Percentiles rank a stretch among this genome's conserved stretches.
These are phyloP conservation scores for Kwoniella bestiolae DNA, from an alignment of 768 basidiomycete genomes.

Conservation along the genomic window DNA sequence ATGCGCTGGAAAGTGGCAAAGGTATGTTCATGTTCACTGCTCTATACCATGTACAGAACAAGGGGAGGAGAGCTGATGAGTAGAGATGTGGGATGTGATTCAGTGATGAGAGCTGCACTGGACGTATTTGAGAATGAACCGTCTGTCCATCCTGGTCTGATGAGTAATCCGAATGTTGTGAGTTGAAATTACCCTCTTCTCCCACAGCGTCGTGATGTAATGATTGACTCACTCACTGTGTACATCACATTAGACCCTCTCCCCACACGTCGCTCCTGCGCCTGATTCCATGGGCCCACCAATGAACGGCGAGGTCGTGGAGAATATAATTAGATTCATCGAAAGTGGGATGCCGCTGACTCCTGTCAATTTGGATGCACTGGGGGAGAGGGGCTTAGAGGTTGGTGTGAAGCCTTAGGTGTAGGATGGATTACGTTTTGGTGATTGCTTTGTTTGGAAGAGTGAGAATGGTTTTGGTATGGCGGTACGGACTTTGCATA, in stretches of 20 bases:
- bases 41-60: background rate
- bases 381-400: slow-evolving; percentile 6
- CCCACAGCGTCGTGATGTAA: too few relatives aligned
- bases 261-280: slow-evolving; percentile 29
- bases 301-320: slow-evolving; percentile 43
- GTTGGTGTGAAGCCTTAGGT: background rate
- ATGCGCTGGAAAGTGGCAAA: slow-evolving; percentile 56
- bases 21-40: slow-evolving; percentile 20
- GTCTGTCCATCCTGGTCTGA: slow-evolving; percentile 47
- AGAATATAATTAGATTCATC: slow-evolving; percentile 45
- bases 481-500: too few relatives aligned
- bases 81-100: background rate
- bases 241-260: slow-evolving; percentile 20
- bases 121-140: slow-evolving; percentile 59
- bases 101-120: slow-evolving; percentile 55
- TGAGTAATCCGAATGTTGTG: slow-evolving; percentile 41
- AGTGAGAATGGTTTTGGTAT: too few relatives aligned
- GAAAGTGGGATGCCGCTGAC: slow-evolving; percentile 47
- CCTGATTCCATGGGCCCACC: slow-evolving; percentile 33
- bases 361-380: slow-evolving; percentile 37
- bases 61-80: background rate
- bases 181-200: too few relatives aligned
- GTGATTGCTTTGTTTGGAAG: too few relatives aligned
- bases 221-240: background rate
- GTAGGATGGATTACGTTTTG: too few relatives aligned